A percentile compares a stretch with the other conserved stretches of the same genome.
Evolutionary conservation across 306 rosid genomes (phyloP).

Genomic region (Medicago arabica): DNA sequence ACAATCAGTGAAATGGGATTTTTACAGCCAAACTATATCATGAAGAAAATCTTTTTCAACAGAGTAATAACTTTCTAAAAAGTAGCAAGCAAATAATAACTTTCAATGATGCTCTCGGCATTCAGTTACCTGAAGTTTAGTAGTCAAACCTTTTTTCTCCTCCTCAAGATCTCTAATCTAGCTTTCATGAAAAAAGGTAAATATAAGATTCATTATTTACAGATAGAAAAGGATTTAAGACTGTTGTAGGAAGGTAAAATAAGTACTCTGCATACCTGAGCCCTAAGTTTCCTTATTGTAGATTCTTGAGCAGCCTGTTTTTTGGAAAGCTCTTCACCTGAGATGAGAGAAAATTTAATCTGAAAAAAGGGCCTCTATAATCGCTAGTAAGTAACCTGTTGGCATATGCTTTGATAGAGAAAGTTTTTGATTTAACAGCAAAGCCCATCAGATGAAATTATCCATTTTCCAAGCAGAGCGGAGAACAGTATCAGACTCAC

Average conservation of each 20-base stretch:
- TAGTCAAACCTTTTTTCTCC: constrained; percentile 93
- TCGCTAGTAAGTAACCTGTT: constrained; percentile 22
- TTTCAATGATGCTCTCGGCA: constrained; percentile 28
- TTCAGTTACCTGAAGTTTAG: constrained; percentile 90
- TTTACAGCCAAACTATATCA: constrained; percentile 14
- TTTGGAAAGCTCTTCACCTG: constrained; percentile 99
- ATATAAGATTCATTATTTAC: constrained; percentile 34
- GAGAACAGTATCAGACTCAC: background rate
- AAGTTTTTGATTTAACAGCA: constrained; percentile 29
- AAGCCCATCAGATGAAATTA: constrained; percentile 23
- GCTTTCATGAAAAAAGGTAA: constrained; percentile 63
- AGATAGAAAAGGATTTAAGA: constrained; percentile 28
- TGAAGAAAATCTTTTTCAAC: constrained; percentile 8
- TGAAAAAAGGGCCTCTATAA: constrained; percentile 26
- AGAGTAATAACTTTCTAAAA: background rate
- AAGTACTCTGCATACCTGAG: constrained; percentile 70
- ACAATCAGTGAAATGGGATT: constrained; percentile 14
- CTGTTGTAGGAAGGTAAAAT: constrained; percentile 35
- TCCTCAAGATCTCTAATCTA: constrained; percentile 99
- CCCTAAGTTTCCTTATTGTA: constrained; percentile 86
- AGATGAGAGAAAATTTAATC: constrained; percentile 36
- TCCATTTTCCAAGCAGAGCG: constrained; percentile 21
- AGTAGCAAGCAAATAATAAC: constrained; percentile 18
- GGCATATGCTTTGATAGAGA: constrained; percentile 21
- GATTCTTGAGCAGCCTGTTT: constrained; percentile 98